Conservation (phyloP, 2,329 filamentous ascomycete species). For the Phialocephala sp. region DNA sequence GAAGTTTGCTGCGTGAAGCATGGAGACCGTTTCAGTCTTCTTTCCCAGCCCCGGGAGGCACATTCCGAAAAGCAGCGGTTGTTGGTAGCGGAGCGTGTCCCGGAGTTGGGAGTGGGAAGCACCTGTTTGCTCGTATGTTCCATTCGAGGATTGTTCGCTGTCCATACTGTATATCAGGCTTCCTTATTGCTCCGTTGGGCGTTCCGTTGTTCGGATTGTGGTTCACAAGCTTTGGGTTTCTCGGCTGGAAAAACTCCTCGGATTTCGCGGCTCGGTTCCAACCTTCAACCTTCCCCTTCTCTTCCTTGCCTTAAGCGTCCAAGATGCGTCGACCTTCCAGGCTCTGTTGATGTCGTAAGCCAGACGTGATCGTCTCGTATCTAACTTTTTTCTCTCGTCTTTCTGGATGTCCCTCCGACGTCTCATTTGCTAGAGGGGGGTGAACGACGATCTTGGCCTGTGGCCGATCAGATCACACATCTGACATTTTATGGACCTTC, state of each 20-base stretch:
- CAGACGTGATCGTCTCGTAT: not conserved
- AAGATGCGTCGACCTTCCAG: not conserved
- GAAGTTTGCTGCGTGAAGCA: not conserved
- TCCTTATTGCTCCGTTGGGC: slow-evolving; percentile 6
- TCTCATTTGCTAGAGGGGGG: not conserved
- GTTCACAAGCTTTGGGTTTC: not conserved
- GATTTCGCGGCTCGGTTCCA: not conserved
- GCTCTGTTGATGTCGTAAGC: not conserved
- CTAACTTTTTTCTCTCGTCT: not conserved
- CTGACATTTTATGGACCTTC: not conserved
- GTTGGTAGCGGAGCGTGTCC: not conserved
- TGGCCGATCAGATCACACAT: not conserved
- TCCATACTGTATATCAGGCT: not conserved
- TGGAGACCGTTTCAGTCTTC: not conserved
- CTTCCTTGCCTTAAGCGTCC: too few species aligned
- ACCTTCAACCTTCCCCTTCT: not conserved
- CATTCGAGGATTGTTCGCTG: too few species aligned
- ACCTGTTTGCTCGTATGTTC: not conserved
- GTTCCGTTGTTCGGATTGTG: not conserved
- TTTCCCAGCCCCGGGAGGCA: not conserved
- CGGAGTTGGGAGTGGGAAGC: not conserved
- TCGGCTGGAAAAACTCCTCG: slow-evolving; percentile 2
- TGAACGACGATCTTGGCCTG: not conserved
- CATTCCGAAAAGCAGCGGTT: not conserved
- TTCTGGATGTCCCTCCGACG: not conserved